A percentile compares a stretch with the other conserved stretches of the same genome.
phyloP scores from a whole-genome alignment of 2,329 filamentous ascomycete genomes.

The Fusarium tuaranense region DNA sequence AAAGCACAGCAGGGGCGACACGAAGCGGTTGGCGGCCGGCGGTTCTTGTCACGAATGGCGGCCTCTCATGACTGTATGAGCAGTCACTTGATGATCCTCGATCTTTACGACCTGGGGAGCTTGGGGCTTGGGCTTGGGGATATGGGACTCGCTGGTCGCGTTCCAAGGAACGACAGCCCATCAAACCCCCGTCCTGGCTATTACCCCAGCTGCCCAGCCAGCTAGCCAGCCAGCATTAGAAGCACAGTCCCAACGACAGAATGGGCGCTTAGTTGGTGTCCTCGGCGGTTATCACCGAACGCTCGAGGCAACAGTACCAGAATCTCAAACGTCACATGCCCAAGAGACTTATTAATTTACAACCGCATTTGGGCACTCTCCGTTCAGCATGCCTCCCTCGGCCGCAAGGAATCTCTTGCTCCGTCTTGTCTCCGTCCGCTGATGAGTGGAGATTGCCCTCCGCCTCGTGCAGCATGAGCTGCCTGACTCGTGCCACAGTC shows the following conservation, averaged over 20 bases:
- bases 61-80: conserved; percentile 4
- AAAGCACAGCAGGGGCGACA: conserved; percentile 10
- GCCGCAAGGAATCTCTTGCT: conserved; percentile 3
- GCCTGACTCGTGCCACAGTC: conserved; percentile 30
- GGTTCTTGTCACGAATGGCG: conserved; percentile 17
- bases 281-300: background rate
- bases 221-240: background rate
- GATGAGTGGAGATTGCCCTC: conserved; percentile 11
- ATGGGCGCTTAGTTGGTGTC: background rate
- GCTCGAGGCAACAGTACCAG: background rate
- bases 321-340: background rate
- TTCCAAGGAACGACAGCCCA: conserved; percentile 14
- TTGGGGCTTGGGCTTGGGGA: background rate
- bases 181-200: conserved; percentile 1
- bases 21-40: background rate
- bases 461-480: conserved; percentile 4
- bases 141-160: background rate
- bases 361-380: conserved; percentile 14
- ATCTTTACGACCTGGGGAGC: conserved; percentile 3
- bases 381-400: conserved; percentile 13
- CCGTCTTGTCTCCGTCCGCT: conserved; percentile 13
- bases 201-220: background rate
- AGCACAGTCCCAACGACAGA: background rate
- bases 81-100: conserved; percentile 19
- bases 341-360: background rate